Conservation (phyloP, 2,329 filamentous ascomycete genomes). For the Bipolaris oryzae region DNA sequence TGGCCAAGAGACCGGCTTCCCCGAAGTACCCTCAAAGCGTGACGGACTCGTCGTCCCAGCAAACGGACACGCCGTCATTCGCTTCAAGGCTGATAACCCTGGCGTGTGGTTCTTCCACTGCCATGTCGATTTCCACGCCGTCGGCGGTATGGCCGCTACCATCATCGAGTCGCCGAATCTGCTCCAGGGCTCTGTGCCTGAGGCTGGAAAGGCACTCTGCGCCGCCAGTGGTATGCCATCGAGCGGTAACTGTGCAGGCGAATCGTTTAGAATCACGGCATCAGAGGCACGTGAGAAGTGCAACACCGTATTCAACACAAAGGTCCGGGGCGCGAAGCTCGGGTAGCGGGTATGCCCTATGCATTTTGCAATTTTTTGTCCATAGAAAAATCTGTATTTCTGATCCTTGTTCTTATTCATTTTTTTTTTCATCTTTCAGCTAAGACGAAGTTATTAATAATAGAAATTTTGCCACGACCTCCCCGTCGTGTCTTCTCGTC, state of each 20-base stretch:
- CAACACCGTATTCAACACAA: slow-evolving; percentile 37
- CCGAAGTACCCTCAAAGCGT: slow-evolving; percentile 33
- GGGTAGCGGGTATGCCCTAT: background rate
- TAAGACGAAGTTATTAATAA: background rate
- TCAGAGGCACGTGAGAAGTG: slow-evolving; percentile 27
- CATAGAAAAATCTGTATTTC: background rate
- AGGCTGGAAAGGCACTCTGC: slow-evolving; percentile 22
- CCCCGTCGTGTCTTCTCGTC: background rate
- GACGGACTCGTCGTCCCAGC: slow-evolving; percentile 39
- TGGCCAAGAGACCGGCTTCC: slow-evolving; percentile 19
- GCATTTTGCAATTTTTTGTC: too few relatives aligned
- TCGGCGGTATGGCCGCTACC: slow-evolving; percentile 36
- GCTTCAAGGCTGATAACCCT: slow-evolving; percentile 60
- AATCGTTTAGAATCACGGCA: slow-evolving; percentile 19
- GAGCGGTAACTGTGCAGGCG: slow-evolving; percentile 33
- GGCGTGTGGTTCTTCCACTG: slow-evolving; percentile 50
- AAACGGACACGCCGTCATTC: slow-evolving; percentile 52
- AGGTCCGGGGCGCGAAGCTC: slow-evolving; percentile 2
- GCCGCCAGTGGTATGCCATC: slow-evolving; percentile 5
- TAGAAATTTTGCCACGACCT: background rate
- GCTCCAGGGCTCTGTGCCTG: slow-evolving; percentile 19
- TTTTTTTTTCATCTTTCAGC: background rate
- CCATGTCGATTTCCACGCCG: slow-evolving; percentile 42
- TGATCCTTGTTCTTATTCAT: background rate
- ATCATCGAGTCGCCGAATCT: slow-evolving; percentile 40